Evolutionary conservation across 1,284 basidiomycete genomes (phyloP).

Genomic region (Moniliella sp.): DNA sequence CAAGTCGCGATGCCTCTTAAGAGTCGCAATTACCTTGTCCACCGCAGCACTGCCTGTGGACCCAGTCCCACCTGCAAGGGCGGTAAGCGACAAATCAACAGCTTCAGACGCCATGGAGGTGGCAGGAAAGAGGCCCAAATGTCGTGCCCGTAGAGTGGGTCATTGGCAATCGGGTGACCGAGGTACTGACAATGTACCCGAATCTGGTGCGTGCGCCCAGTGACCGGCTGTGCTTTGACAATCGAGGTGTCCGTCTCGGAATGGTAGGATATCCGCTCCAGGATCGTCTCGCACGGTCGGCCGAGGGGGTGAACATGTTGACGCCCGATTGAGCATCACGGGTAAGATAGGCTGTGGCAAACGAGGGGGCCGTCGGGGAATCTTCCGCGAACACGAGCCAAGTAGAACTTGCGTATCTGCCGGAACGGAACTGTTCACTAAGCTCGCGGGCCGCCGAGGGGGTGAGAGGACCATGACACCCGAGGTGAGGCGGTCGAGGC

Average conservation of each 20-base stretch:
- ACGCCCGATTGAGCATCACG: conserved; percentile 87
- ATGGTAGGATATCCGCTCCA: conserved; percentile 67
- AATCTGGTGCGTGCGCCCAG: conserved; percentile 61
- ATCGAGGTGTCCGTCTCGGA: conserved; percentile 60
- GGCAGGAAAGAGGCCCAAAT: too few relatives aligned
- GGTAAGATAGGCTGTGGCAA: conserved; percentile 74
- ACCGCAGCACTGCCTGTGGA: conserved; percentile 17
- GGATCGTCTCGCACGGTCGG: conserved; percentile 58
- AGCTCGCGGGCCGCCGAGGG: conserved; percentile 51
- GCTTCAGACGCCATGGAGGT: too few relatives aligned
- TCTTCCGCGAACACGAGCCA: not conserved
- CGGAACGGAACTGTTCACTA: conserved; percentile 34
- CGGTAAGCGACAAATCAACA: too few relatives aligned
- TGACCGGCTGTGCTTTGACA: conserved; percentile 42
- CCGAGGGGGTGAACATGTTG: conserved; percentile 58
- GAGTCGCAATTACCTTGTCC: conserved; percentile 20
- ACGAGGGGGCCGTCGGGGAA: conserved; percentile 38
- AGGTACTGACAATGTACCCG: conserved; percentile 87
- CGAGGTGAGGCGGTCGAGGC: conserved; percentile 78
- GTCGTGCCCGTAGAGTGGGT: conserved; percentile 34
- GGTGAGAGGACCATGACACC: conserved; percentile 86
- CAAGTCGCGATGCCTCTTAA: conserved; percentile 26
- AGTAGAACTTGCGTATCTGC: not conserved
- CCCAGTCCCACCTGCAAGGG: conserved; percentile 20
- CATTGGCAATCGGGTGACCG: conserved; percentile 62